Evolutionary conservation across 1,284 basidiomycete genomes (phyloP), one percentile per base, ranked within the genome.

Genomic region (Anthracocystis walkeri): DNA sequence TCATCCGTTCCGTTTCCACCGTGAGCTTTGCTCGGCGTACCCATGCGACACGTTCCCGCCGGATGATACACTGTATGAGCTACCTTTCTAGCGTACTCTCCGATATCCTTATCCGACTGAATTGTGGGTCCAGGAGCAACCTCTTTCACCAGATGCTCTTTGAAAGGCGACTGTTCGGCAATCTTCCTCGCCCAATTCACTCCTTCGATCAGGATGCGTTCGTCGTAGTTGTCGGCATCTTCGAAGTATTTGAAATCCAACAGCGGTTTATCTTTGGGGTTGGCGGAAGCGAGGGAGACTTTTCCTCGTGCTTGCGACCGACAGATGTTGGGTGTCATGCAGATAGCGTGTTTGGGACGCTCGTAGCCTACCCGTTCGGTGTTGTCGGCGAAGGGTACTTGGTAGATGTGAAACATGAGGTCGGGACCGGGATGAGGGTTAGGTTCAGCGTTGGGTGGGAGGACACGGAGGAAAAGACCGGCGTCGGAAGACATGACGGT

Each of bases 171-270:
- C 8, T 85, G 85, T 14, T 87, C 64, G 0, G 85, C 83, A 41
- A 90, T 82, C 48, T 83, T 85, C 20, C 88, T 81, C 4, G 86
- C 85, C 68, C 88, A 88, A 71, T 90, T 90, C 71, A 89, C 82
- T 23, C 86, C 86, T 74, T 90, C 88, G 23, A 89, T 82, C 55
- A 89, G 78, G 12, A 88, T 78, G 35, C 84, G 75, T 78, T 83
- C 80, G 84, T 89, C 89, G 75, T 88, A 87, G 56, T 86, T 83
- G 45, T 88, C 82, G 52, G 87, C 59, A 58, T 86, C 85, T 54
- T 84, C 87, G 76, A 89, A 88, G 79, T 88, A 88, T 52, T 86
- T 86, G 44, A 89, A 88, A 70, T 89, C 87, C 27, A 89, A 84
- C 21, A 84, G 83, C 0, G 89, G 88, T 38, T 87, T 84, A 16